Conservation (phyloP, 768 basidiomycete species). For the Udeniomyces megalosporus region DNA sequence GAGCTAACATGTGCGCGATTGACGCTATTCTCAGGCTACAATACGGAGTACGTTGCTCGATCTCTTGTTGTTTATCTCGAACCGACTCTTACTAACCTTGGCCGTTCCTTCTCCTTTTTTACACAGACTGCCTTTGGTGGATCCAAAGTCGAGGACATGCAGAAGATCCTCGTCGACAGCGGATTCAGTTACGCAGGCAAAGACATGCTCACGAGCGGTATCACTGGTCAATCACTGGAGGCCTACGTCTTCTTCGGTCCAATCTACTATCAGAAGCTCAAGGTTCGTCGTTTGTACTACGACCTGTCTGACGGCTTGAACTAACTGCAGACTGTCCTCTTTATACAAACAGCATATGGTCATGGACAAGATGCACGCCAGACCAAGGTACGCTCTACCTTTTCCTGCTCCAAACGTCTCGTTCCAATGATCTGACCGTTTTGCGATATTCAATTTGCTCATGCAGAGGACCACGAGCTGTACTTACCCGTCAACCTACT, state of each 20-base stretch:
- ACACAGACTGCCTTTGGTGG: slow-evolving; percentile 64
- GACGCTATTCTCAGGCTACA: slow-evolving; percentile 19
- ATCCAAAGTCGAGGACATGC: slow-evolving; percentile 98
- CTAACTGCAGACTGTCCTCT: not conserved
- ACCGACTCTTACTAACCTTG: too few species aligned
- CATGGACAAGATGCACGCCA: slow-evolving; percentile 99
- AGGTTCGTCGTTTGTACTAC: slow-evolving; percentile 39
- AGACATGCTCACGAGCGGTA: slow-evolving; percentile 95
- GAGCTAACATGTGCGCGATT: too few species aligned
- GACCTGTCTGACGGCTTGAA: not conserved
- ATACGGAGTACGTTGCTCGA: slow-evolving; percentile 19
- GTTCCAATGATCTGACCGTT: slow-evolving; percentile 12
- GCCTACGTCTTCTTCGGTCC: slow-evolving; percentile 98
- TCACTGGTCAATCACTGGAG: slow-evolving; percentile 90
- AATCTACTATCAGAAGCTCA: slow-evolving; percentile 97
- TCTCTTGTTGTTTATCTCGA: not conserved
- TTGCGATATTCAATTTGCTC: not conserved
- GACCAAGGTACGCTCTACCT: slow-evolving; percentile 52
- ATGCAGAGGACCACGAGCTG: slow-evolving; percentile 82
- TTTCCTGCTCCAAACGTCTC: slow-evolving; percentile 1
- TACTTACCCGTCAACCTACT: slow-evolving; percentile 90
- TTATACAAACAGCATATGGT: slow-evolving; percentile 74
- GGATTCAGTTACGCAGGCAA: slow-evolving; percentile 98
- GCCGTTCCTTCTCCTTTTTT: not conserved
- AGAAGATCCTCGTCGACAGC: slow-evolving; percentile 77